Percentiles rank a stretch among this genome's conserved stretches.
Evolutionary conservation across 2,329 filamentous ascomycete genomes (phyloP).

Genomic region (Aspergillus sp.): DNA sequence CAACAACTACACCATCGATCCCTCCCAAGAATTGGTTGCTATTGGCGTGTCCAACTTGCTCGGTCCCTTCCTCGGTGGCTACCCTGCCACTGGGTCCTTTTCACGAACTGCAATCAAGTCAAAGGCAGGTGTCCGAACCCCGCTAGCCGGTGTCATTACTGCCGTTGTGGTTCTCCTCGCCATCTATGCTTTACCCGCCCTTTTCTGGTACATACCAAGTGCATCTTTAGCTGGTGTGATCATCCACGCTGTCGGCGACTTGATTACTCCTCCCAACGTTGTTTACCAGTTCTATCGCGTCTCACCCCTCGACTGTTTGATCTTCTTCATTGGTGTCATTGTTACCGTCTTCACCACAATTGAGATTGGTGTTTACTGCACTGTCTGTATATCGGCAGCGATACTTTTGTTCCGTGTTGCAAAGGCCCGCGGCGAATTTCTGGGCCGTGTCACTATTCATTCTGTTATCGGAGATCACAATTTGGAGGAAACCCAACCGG

Average conservation of each 20-base stretch:
- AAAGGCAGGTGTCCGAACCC: slow-evolving; percentile 90
- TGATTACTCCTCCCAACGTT: slow-evolving; percentile 87
- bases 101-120: slow-evolving; percentile 96
- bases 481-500: slow-evolving; percentile 57
- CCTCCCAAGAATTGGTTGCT: slow-evolving; percentile 92
- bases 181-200: slow-evolving; percentile 80
- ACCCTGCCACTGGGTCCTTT: slow-evolving; percentile 92
- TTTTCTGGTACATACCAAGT: slow-evolving; percentile 92
- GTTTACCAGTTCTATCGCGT: slow-evolving; percentile 96
- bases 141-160: slow-evolving; percentile 85
- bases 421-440: slow-evolving; percentile 77
- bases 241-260: slow-evolving; percentile 90
- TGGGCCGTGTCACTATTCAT: slow-evolving; percentile 80
- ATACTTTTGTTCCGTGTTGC: slow-evolving; percentile 81
- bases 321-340: slow-evolving; percentile 91
- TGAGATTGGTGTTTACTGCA: slow-evolving; percentile 89
- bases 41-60: slow-evolving; percentile 89
- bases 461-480: slow-evolving; percentile 77
- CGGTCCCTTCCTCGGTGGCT: slow-evolving; percentile 87
- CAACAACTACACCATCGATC: slow-evolving; percentile 95
- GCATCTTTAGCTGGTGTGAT: slow-evolving; percentile 83
- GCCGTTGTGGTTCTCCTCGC: slow-evolving; percentile 82
- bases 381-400: slow-evolving; percentile 72
- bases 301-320: slow-evolving; percentile 82
- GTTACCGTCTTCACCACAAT: slow-evolving; percentile 87